Evolutionary conservation across 768 basidiomycete genomes (phyloP), one percentile per base, ranked within the genome.

Genomic region (Leccinum incarnatum): DNA sequence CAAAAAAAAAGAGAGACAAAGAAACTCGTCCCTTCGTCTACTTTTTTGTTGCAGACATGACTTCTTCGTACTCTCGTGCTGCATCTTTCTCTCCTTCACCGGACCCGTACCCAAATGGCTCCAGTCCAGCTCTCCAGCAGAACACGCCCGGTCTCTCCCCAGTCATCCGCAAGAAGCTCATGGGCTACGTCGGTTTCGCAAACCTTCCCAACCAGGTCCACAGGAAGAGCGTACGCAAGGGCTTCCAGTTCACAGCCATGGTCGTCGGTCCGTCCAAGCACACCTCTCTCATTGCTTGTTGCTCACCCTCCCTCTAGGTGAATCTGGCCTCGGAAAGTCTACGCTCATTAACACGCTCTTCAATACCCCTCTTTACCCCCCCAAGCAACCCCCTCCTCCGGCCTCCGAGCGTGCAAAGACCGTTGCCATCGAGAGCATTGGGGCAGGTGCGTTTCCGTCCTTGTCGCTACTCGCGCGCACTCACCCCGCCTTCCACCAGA

Each of bases 171-270:
- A 95, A 94, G 86, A 95, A 95, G 78, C 81, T 95, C 68, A 92
- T 90, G 85, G 92, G 93, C 69, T 95, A 93, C 73, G 93, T 96
- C 60, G 93, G 93, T 53, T 96, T 99, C 72, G 93, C 95, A 72
- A 98, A 97, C 76, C 83, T 99, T 53, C 97, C 97, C 52, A 98
- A 99, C 83, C 97, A 99, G 76, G 96, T 98, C 48, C 97, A 99
- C 78, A 89, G 97, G 77, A 93, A 97, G 80, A 96, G 94, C 69
- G 91, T 97, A 51, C 84, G 94, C 80, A 98, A 95, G 77, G 96
- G 97, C 48, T 99, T 98, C 83, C 93, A 98, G 75, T 99, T 99
- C 79, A 96, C 95, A 55, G 83, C 87, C 65, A 98, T 99, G 97
- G 96, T 99, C 62, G 96, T 99, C 72, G 96, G 96, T 96, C 66